Percentiles rank a stretch among this genome's conserved stretches.
Conservation (phyloP, 345 rosid genomes). For the Pistacia vera region DNA sequence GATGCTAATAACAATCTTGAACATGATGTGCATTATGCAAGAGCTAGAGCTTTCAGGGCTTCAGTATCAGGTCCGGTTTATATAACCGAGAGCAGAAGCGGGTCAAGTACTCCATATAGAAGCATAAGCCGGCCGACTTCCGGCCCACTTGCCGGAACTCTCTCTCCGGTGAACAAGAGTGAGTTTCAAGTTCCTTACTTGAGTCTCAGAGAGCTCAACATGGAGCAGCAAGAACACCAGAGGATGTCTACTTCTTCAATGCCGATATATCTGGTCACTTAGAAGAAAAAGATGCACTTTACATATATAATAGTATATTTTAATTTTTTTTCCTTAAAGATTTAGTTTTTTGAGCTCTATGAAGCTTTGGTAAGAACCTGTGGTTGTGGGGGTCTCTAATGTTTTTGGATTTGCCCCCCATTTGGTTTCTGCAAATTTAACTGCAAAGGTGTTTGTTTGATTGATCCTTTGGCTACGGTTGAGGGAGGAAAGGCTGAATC, state of each 20-base stretch:
- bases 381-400: background rate
- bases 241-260: slow-evolving; percentile 58
- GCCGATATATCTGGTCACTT: slow-evolving; percentile 74
- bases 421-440: background rate
- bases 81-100: slow-evolving; percentile 69
- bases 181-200: slow-evolving; percentile 62
- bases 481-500: slow-evolving; percentile 7
- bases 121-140: slow-evolving; percentile 51
- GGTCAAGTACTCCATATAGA: slow-evolving; percentile 65
- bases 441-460: background rate
- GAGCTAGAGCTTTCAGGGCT: slow-evolving; percentile 45
- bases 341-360: background rate
- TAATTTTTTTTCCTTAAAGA: background rate
- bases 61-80: slow-evolving; percentile 74
- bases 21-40: slow-evolving; percentile 48
- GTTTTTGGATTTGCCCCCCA: slow-evolving; percentile 3
- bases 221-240: slow-evolving; percentile 54
- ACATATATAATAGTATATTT: background rate
- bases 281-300: background rate
- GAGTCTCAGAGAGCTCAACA: slow-evolving; percentile 75
- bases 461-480: background rate
- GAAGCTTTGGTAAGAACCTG: background rate
- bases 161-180: slow-evolving; percentile 47
- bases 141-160: slow-evolving; percentile 69
- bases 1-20: slow-evolving; percentile 26